Percentiles rank a stretch among this genome's conserved stretches.
Conservation (phyloP, 345 rosid species). For the Citrus medica region DNA sequence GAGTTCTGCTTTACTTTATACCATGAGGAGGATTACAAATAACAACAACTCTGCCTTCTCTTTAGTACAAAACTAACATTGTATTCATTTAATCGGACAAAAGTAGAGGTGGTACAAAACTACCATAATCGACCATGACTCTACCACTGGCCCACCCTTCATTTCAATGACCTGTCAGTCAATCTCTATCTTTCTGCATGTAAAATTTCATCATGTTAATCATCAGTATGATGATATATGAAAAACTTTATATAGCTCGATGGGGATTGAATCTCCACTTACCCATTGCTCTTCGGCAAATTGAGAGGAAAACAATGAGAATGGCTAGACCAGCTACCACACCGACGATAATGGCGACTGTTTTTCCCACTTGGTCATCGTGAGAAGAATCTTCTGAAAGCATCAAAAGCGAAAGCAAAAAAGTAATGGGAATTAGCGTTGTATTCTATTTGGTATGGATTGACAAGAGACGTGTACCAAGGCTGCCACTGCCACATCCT, state of each 20-base stretch:
- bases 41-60: not conserved
- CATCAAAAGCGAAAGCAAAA: constrained; percentile 14
- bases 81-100: not conserved
- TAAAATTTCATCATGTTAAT: not conserved
- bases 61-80: not conserved
- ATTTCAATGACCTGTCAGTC: not conserved
- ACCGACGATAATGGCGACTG: constrained; percentile 83
- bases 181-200: not conserved
- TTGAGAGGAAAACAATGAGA: constrained; percentile 69
- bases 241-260: not conserved
- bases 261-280: not conserved
- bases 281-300: constrained; percentile 63
- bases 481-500: constrained; percentile 8
- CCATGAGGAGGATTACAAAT: not conserved
- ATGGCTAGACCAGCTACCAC: constrained; percentile 64
- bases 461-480: not conserved
- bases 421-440: constrained; percentile 7
- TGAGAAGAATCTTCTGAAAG: constrained; percentile 49
- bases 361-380: constrained; percentile 65
- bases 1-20: not conserved
- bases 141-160: not conserved
- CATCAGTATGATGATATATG: not conserved
- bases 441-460: not conserved
- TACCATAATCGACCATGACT: not conserved
- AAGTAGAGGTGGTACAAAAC: not conserved